phyloP scores from a whole-genome alignment of 2,329 filamentous ascomycete genomes.

The Coleophoma cylindrospora region DNA sequence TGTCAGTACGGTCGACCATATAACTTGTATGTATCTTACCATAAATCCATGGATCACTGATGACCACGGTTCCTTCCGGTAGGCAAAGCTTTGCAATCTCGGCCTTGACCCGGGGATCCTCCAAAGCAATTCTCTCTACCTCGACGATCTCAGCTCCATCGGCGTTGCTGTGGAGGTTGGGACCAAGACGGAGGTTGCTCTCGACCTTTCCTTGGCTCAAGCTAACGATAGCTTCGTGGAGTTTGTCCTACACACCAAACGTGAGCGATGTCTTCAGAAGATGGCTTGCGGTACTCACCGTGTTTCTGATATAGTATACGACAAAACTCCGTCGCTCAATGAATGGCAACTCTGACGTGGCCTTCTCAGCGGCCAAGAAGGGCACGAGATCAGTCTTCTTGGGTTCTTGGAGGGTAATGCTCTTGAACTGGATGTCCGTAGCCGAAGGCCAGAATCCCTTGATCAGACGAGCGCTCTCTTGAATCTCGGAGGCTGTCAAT shows the following conservation, averaged over 20 bases:
- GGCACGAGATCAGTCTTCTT: constrained; percentile 45
- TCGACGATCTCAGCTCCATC: constrained; percentile 56
- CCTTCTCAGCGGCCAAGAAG: constrained; percentile 44
- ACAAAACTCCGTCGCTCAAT: constrained; percentile 48
- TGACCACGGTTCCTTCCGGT: constrained; percentile 51
- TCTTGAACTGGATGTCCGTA: constrained; percentile 56
- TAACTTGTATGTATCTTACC: constrained; percentile 28
- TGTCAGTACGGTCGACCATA: constrained; percentile 1
- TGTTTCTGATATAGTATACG: constrained; percentile 55
- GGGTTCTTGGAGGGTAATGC: constrained; percentile 54
- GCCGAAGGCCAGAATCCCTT: constrained; percentile 47
- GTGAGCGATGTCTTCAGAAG: too few relatives aligned
- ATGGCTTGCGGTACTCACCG: constrained; percentile 34
- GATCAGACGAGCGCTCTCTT: constrained; percentile 42
- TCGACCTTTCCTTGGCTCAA: constrained; percentile 45
- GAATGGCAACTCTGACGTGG: constrained; percentile 30
- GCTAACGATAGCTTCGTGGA: constrained; percentile 54
- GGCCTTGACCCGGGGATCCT: constrained; percentile 50
- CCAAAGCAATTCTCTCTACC: constrained; percentile 50
- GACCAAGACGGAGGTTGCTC: constrained; percentile 52
- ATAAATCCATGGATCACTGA: constrained; percentile 62
- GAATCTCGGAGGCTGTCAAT: constrained; percentile 52
- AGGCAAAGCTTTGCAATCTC: constrained; percentile 58
- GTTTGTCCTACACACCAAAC: constrained; percentile 42
- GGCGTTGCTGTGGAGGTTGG: constrained; percentile 51